Evolutionary conservation across 23 red algal genomes (phyloP), one percentile per base, ranked within the genome.

Genomic region (Gracilaria vermiculophylla): DNA sequence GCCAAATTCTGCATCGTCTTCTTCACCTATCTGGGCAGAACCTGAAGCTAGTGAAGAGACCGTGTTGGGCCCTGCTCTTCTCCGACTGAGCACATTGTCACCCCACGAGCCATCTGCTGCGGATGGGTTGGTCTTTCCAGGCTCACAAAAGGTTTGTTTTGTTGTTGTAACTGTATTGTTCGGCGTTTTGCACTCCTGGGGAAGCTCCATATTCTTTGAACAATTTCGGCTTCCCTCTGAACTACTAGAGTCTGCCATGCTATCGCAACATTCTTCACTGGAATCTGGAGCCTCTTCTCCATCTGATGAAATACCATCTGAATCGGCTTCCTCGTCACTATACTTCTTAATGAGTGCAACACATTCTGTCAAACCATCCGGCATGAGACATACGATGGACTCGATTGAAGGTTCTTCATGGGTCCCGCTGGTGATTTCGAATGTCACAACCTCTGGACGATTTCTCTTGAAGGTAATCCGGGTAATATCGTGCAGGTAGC

Each of bases 381-480:
- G 90, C 90, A 93, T 93, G 48, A 93, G 45, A 67, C 90, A 93
- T 20, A 93, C 73, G 27, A 93, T 69, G 19, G 54, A 77, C 53
- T 93, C 90, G 6, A 67, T 62, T 1, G 80, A 21, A 17, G 60
- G 45, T 5, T 75, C 41, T 47, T 55, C 53, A 29, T 85, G 58
- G 5, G 31, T 23, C 21, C 69, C 73, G 24, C 47, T 61, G 9
- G 82, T 60, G 11, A 93, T 77, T 48, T 85, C 80, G 77, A 93
- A 93, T 4, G 90, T 93, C 50, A 93, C 90, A 31, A 93, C 60
- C 54, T 93, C 90, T 29, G 90, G 90, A 40, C 90, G 79, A 73
- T 69, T 93, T 79, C 81, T 83, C 75, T 93, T 93, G 53, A 93
- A 93, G 0, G 90, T 93, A 25, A 93, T 93, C 14, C 90, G 79